phyloP scores from a whole-genome alignment of 1,139 yeast species.

The Kurtzmaniella quercitrusa region DNA sequence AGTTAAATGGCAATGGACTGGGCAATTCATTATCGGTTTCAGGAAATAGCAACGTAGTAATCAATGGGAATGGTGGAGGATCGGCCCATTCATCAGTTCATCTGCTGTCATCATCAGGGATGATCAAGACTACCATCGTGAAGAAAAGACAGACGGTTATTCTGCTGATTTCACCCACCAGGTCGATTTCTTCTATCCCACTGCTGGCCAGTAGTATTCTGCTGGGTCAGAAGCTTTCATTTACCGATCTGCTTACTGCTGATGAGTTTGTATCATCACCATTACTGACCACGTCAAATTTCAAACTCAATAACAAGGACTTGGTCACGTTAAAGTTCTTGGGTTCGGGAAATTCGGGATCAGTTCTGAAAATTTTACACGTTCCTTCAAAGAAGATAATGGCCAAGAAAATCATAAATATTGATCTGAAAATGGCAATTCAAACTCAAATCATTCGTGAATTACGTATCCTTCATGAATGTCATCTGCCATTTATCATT shows the following conservation, averaged over 20 bases:
- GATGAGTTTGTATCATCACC: conserved; percentile 27
- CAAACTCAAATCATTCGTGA: conserved; percentile 88
- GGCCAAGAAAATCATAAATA: conserved; percentile 87
- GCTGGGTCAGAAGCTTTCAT: conserved; percentile 1
- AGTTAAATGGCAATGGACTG: neutral
- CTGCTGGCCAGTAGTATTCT: conserved; percentile 8
- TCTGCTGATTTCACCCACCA: conserved; percentile 42
- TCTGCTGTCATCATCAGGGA: conserved; percentile 4
- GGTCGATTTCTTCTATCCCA: conserved; percentile 20
- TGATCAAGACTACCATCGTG: conserved; percentile 6
- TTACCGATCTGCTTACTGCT: conserved; percentile 1
- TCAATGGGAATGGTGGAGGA: neutral
- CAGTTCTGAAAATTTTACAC: conserved; percentile 84
- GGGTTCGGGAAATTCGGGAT: conserved; percentile 94
- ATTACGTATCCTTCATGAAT: conserved; percentile 84
- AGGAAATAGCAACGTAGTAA: neutral
- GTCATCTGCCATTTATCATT: conserved; percentile 77
- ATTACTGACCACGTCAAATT: conserved; percentile 30
- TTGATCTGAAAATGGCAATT: conserved; percentile 77
- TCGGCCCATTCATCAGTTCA: neutral
- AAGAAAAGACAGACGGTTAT: conserved; percentile 42
- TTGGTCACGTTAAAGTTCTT: conserved; percentile 69
- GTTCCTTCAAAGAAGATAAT: conserved; percentile 82
- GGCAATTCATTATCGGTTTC: neutral
- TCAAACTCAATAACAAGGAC: conserved; percentile 60